phyloP scores from a whole-genome alignment of 2,329 filamentous ascomycete genomes.

The Alternaria novae-zelandiae region DNA sequence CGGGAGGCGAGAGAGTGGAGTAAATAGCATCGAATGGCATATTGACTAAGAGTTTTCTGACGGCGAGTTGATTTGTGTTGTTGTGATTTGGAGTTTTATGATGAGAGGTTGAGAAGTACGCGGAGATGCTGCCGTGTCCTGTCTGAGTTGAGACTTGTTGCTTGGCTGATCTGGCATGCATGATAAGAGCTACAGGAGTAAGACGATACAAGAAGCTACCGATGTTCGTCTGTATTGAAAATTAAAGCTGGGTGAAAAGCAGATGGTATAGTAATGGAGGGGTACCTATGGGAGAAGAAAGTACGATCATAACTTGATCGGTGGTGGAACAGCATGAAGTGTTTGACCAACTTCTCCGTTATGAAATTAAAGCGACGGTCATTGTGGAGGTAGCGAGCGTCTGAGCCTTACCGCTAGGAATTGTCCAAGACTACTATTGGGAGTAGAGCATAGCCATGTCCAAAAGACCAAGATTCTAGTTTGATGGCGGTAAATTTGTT shows the following conservation, averaged over 20 bases:
- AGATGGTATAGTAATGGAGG: background rate
- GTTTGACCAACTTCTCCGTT: background rate
- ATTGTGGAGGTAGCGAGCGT: background rate
- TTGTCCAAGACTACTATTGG: background rate
- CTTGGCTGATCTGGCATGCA: background rate
- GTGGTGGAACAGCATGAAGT: background rate
- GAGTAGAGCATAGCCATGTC: background rate
- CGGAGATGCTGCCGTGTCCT: rapidly evolving
- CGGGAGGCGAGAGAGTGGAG: background rate
- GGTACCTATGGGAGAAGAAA: background rate
- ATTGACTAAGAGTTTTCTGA: background rate
- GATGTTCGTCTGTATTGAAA: background rate
- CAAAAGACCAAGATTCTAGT: background rate
- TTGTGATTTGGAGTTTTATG: background rate
- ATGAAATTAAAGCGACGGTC: background rate
- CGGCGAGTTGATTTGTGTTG: background rate
- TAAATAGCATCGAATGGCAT: background rate
- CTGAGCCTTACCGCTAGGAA: background rate
- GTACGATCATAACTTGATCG: background rate
- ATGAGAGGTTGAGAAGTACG: background rate
- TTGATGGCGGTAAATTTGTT: background rate
- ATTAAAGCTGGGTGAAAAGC: background rate
- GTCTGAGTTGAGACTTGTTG: background rate
- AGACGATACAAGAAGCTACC: background rate
- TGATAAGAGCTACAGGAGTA: background rate